Evolutionary conservation across 2,329 filamentous ascomycete genomes (phyloP).

Genomic region (Colletotrichum liaoningense): DNA sequence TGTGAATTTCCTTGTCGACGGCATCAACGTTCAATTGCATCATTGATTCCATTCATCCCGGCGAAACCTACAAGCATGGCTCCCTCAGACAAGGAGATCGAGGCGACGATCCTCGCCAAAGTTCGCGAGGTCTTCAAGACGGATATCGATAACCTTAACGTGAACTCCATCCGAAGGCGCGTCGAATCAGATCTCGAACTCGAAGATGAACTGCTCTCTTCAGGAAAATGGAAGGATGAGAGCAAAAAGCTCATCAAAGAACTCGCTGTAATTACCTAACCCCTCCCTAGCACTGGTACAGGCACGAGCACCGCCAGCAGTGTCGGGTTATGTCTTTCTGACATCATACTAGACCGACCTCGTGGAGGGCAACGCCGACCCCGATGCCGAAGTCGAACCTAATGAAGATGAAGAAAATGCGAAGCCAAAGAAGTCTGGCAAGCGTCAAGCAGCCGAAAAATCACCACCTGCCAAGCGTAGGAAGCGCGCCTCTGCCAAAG

Average conservation of each 20-base stretch:
- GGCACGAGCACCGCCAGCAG: background rate
- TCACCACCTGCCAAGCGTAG: conserved; percentile 52
- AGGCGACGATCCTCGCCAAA: conserved; percentile 58
- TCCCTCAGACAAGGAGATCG: conserved; percentile 54
- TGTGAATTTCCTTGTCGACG: background rate
- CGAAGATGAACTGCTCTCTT: conserved; percentile 61
- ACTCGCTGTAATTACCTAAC: conserved; percentile 58
- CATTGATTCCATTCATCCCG: background rate
- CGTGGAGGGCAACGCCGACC: background rate
- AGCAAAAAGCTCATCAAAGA: conserved; percentile 69
- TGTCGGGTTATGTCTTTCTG: conserved; percentile 1
- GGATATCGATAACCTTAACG: conserved; percentile 60
- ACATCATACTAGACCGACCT: conserved; percentile 10
- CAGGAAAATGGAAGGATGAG: conserved; percentile 64
- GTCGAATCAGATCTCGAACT: conserved; percentile 62
- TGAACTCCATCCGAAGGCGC: conserved; percentile 67
- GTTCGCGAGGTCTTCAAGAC: conserved; percentile 58
- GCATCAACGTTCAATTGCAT: background rate
- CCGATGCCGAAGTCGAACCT: background rate
- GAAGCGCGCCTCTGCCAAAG: conserved; percentile 50
- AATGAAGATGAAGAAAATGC: conserved; percentile 14
- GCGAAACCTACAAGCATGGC: conserved; percentile 46
- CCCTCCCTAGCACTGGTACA: background rate
- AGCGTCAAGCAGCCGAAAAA: conserved; percentile 48
- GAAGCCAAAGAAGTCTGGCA: conserved; percentile 45